Evolutionary conservation across 306 rosid species (phyloP).

Genomic region (Casuarina glauca): DNA sequence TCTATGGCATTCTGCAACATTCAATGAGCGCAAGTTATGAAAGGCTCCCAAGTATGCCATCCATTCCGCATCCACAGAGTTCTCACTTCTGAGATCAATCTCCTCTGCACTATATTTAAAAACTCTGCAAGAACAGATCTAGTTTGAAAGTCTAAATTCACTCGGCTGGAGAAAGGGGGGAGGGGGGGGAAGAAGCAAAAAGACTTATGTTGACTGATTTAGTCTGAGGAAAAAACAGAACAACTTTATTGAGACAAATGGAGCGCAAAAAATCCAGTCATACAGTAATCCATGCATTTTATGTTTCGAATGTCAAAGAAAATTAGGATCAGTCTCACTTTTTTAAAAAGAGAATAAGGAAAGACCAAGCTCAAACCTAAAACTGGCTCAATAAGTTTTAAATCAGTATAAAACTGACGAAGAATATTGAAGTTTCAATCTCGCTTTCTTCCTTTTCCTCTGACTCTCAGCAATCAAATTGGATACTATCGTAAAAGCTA

Average conservation of each 20-base stretch:
- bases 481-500: neutral
- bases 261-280: neutral
- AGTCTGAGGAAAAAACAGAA: neutral
- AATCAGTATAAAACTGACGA: neutral
- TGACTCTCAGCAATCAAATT: neutral
- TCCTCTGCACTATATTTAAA: constrained; percentile 73
- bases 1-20: constrained; percentile 61
- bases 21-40: constrained; percentile 54
- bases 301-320: neutral
- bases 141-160: neutral
- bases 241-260: neutral
- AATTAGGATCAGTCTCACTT: neutral
- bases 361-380: no score
- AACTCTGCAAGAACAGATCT: constrained; percentile 39
- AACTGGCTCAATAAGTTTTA: neutral
- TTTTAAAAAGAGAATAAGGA: no score
- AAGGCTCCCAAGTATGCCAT: constrained; percentile 91
- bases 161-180: no score
- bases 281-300: neutral
- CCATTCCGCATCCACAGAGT: constrained; percentile 80
- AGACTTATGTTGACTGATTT: neutral
- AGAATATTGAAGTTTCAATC: neutral
- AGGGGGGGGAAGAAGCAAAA: neutral
- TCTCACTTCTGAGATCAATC: constrained; percentile 57
- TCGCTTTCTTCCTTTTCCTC: neutral